Conservation (phyloP, 768 basidiomycete species). For the Calocera cornea region DNA sequence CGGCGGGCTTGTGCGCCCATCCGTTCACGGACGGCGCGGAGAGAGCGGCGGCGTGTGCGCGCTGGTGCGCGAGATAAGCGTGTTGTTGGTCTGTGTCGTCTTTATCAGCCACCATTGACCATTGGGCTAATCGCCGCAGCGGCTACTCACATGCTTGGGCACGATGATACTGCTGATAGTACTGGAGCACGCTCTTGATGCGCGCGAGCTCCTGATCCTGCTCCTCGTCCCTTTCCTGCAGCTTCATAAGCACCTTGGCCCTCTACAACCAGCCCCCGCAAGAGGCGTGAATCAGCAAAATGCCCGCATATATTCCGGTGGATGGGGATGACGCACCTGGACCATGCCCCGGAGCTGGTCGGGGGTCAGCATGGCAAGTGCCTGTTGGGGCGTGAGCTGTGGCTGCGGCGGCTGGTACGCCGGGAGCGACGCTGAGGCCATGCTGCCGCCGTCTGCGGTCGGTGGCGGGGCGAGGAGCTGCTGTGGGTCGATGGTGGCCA, state of each 20-base stretch:
- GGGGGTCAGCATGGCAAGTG: neutral
- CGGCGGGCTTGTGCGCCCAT: neutral
- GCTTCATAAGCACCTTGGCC: neutral
- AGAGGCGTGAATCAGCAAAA: neutral
- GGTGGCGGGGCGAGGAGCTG: neutral
- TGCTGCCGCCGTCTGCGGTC: neutral
- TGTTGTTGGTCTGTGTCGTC: neutral
- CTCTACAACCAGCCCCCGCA: neutral
- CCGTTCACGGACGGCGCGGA: neutral
- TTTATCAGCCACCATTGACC: neutral
- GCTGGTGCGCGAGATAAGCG: slow-evolving; percentile 1
- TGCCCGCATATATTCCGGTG: neutral
- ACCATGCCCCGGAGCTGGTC: neutral
- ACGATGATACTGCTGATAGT: slow-evolving; percentile 4
- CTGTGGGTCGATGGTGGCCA: slow-evolving; percentile 2
- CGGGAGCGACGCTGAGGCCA: neutral
- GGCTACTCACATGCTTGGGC: neutral
- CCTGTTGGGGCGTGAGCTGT: neutral
- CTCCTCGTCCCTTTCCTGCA: neutral
- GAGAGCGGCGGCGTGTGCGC: neutral
- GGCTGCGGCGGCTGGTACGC: neutral
- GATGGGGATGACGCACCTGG: neutral
- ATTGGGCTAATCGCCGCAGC: neutral
- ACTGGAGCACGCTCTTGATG: neutral
- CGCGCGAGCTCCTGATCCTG: neutral